A percentile compares a stretch with the other conserved stretches of the same genome.
These are phyloP conservation scores for Thermochaetoides dissita DNA, from an alignment of 2,329 filamentous ascomycete genomes.

Conservation along the genomic window DNA sequence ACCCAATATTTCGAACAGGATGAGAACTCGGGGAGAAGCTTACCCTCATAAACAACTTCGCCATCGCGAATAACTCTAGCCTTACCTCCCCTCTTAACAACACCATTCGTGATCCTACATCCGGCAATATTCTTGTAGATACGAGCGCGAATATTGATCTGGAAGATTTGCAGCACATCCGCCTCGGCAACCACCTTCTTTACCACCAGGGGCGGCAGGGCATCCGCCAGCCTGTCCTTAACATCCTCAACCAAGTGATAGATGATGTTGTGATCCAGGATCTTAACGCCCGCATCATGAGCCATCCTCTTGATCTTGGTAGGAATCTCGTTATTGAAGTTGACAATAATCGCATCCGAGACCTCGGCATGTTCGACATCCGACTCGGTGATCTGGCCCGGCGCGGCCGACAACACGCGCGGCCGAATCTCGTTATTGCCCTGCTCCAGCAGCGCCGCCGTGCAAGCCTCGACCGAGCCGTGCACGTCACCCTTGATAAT, in stretches of 20 bases:
- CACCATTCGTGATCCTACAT: slow-evolving; percentile 72
- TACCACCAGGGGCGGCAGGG: slow-evolving; percentile 52
- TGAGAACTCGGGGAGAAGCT: too few species aligned
- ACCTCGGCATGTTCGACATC: slow-evolving; percentile 78
- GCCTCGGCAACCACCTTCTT: slow-evolving; percentile 74
- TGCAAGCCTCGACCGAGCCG: slow-evolving; percentile 83
- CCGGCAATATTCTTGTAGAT: slow-evolving; percentile 67
- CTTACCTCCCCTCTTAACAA: slow-evolving; percentile 46
- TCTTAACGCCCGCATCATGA: slow-evolving; percentile 54
- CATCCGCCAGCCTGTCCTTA: slow-evolving; percentile 50
- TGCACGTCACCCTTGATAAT: slow-evolving; percentile 86
- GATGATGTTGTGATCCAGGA: slow-evolving; percentile 78
- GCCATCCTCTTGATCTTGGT: slow-evolving; percentile 56
- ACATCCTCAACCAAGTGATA: slow-evolving; percentile 67
- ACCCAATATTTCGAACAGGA: too few species aligned
- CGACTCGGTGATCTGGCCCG: slow-evolving; percentile 69
- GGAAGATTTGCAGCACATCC: slow-evolving; percentile 69
- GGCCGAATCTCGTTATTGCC: slow-evolving; percentile 75
- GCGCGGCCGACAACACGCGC: slow-evolving; percentile 60
- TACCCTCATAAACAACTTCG: slow-evolving; percentile 69
- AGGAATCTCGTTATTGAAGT: slow-evolving; percentile 67
- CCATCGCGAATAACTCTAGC: slow-evolving; percentile 60
- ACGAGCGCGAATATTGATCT: slow-evolving; percentile 64
- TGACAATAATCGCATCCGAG: slow-evolving; percentile 63
- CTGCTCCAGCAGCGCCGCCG: slow-evolving; percentile 60